Evolutionary conservation across 2,329 filamentous ascomycete genomes (phyloP).

Genomic region (Aspergillus bombycis): DNA sequence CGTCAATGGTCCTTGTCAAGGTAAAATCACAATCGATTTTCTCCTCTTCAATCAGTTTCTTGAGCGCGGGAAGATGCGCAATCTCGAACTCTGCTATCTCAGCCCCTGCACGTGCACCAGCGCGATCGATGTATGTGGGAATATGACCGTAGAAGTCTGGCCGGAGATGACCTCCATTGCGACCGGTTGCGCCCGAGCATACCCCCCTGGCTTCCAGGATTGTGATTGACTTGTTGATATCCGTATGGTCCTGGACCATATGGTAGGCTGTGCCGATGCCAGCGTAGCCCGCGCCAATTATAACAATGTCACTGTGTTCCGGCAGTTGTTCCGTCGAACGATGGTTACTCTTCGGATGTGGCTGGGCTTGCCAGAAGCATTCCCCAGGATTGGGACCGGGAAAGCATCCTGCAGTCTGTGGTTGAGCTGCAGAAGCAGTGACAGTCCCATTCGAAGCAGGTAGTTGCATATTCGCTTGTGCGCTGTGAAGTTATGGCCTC

Average conservation of each 20-base stretch:
- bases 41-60: slow-evolving; percentile 44
- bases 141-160: slow-evolving; percentile 47
- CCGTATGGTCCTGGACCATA: slow-evolving; percentile 29
- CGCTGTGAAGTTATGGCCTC: background rate
- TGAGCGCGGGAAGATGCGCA: slow-evolving; percentile 42
- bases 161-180: slow-evolving; percentile 49
- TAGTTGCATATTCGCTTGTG: background rate
- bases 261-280: slow-evolving; percentile 49
- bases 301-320: slow-evolving; percentile 42
- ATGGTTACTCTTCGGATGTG: slow-evolving; percentile 44
- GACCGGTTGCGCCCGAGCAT: slow-evolving; percentile 48
- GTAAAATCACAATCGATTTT: slow-evolving; percentile 49
- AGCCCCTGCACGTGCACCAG: slow-evolving; percentile 37
- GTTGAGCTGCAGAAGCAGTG: background rate
- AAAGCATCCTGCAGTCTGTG: background rate
- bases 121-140: slow-evolving; percentile 33
- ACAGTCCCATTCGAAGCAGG: background rate
- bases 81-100: slow-evolving; percentile 47
- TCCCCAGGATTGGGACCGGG: slow-evolving; percentile 8
- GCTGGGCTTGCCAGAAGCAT: slow-evolving; percentile 48
- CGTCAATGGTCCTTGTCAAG: slow-evolving; percentile 43
- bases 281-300: slow-evolving; percentile 52
- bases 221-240: slow-evolving; percentile 27
- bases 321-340: slow-evolving; percentile 38
- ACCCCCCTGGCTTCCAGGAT: slow-evolving; percentile 44